Base-by-base conservation (phyloP, 768 basidiomycete species). In the Podaxis sp. region DNA sequence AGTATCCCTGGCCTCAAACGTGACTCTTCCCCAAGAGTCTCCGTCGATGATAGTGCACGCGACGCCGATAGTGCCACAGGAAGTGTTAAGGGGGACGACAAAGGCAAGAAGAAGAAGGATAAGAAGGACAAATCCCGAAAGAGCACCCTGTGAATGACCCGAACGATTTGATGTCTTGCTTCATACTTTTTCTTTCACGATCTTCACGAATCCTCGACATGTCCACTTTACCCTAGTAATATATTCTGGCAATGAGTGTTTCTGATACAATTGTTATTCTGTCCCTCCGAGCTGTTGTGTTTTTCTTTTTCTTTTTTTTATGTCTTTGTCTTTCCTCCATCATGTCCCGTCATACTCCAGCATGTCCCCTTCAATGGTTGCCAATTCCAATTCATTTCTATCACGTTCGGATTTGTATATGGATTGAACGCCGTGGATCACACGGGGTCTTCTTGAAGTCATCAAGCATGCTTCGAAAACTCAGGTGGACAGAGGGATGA, bases 41-140 rank as follows among this genome's bases (percentile, higher is more conserved):
- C 81, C n/a, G 69, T 71, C 0, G 82, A 85, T 61, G 83, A 81
- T 37, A 78, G 75, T 49, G 75, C 78, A 75, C 77, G 24, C 64
- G 69, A 67, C 13, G 80, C 75, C 33, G 86, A 87, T 59, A 87
- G 88, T 63, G 85, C 87, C 24, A 79, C 77, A 17, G 70, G 75
- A 49, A 90, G 84, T 74, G 71, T 87, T 51, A 74, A 73, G 52
- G 82, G 77, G 67, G 85, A 86, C 57, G 79, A 80, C 67, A 84
- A 83, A 70, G 75, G 75, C 56, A 86, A 86, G 70, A 84, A 83
- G 65, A 79, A 84, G 74, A 86, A 85, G 72, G 82, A 83, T 66
- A 84, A 85, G 75, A 85, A 82, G 75, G 84, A 86, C 68, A 86
- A 83, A 74, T 82, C 79, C 72, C 78, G 77, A 71, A 79, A 80